phyloP scores from a whole-genome alignment of 306 rosid genomes.

The Senna tora region DNA sequence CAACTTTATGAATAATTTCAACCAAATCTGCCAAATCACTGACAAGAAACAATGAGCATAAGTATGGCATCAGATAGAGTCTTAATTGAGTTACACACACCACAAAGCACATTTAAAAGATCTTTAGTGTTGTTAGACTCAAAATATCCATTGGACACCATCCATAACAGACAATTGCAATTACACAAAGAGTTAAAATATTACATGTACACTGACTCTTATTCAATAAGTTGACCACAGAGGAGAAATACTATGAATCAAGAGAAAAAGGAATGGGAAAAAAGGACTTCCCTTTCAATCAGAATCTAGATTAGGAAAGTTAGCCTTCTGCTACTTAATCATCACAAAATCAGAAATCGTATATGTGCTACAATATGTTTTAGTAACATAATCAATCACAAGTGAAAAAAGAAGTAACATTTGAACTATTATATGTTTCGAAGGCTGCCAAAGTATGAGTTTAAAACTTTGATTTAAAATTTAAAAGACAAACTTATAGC shows the following conservation, averaged over 20 bases:
- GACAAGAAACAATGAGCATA: slow-evolving; percentile 43
- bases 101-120: background rate
- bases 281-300: background rate
- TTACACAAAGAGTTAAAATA: background rate
- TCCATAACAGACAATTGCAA: background rate
- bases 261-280: background rate
- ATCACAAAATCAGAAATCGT: background rate
- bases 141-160: slow-evolving; percentile 8
- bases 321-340: slow-evolving; percentile 19
- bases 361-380: slow-evolving; percentile 17
- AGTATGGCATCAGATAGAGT: slow-evolving; percentile 28
- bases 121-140: background rate
- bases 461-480: slow-evolving; percentile 8
- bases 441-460: slow-evolving; percentile 4
- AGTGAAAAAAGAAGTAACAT: slow-evolving; percentile 9
- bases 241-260: slow-evolving; percentile 18
- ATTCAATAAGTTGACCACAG: slow-evolving; percentile 14
- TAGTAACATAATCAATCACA: slow-evolving; percentile 2
- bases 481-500: background rate
- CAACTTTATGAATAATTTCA: slow-evolving; percentile 75
- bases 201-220: background rate
- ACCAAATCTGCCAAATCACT: slow-evolving; percentile 89
- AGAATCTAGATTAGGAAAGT: background rate
- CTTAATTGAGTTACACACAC: background rate
- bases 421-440: slow-evolving; percentile 11